Percentiles rank a stretch among this genome's conserved stretches.
phyloP scores from a whole-genome alignment of 495 filamentous ascomycete genomes.

The Xylaria palmicola region DNA sequence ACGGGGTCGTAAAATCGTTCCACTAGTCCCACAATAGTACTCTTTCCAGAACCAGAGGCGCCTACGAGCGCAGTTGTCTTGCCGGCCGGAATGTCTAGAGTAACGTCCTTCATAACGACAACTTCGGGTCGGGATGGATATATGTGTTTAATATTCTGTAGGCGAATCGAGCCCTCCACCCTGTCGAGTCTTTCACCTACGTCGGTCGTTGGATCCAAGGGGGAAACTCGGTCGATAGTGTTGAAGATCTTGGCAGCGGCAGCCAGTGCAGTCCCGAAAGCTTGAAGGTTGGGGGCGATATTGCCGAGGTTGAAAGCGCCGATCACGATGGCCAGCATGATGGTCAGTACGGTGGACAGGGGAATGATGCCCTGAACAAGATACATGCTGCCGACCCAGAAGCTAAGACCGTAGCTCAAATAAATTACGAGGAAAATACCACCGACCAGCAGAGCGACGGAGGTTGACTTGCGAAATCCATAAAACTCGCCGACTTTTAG shows the following conservation, averaged over 20 bases:
- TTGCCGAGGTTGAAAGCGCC: slow-evolving; percentile 90
- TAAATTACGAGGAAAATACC: slow-evolving; percentile 81
- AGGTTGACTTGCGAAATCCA: slow-evolving; percentile 71
- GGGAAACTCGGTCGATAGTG: slow-evolving; percentile 89
- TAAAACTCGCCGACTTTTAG: slow-evolving; percentile 69
- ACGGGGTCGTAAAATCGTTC: slow-evolving; percentile 93
- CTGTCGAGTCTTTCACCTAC: slow-evolving; percentile 67
- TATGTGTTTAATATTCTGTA: slow-evolving; percentile 84
- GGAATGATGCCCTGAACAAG: slow-evolving; percentile 63
- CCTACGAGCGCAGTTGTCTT: slow-evolving; percentile 87
- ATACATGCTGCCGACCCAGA: slow-evolving; percentile 91
- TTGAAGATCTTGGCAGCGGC: slow-evolving; percentile 88
- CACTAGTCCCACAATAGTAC: slow-evolving; percentile 86
- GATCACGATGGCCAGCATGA: slow-evolving; percentile 86
- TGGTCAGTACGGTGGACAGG: slow-evolving; percentile 63
- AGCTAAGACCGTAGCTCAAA: slow-evolving; percentile 85
- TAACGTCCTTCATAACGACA: slow-evolving; percentile 79
- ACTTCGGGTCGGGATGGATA: slow-evolving; percentile 93
- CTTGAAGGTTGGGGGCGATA: slow-evolving; percentile 79
- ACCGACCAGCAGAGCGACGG: slow-evolving; percentile 73
- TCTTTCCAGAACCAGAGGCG: slow-evolving; percentile 86
- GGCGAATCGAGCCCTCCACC: slow-evolving; percentile 74
- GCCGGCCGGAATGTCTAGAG: slow-evolving; percentile 74
- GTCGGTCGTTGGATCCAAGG: slow-evolving; percentile 74
- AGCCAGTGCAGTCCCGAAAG: slow-evolving; percentile 77